Base-by-base conservation (phyloP, 257 asterid genomes). In the Handroanthus guayacan region DNA sequence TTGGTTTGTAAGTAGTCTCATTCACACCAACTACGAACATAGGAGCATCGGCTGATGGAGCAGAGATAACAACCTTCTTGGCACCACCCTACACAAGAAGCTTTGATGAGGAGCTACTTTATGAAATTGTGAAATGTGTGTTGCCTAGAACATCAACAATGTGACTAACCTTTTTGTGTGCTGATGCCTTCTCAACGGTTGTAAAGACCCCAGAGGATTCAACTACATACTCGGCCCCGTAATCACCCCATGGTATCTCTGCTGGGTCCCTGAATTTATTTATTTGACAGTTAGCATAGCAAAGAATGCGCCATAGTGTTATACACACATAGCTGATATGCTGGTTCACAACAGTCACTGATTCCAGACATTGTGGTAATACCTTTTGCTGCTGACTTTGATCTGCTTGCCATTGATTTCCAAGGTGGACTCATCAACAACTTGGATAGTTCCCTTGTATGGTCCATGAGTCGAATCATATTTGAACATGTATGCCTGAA, bases 11-110 rank as follows among this genome's bases (percentile, higher is more conserved):
- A 7, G 88, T 86, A 41, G 78, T 80, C 87, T 93, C 99, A 73
- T 95, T 95, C 37, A 95, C 99, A 62, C 99, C 99, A 78, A 95
- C 97, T 14, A 95, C 99, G 74, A 95, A 95, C 99, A 95, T 95
- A 65, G 99, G 99, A 47, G 99, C 99, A 86, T 95, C 99, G 14
- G 92, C 96, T 72, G 99, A 95, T 84, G 99, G 99, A 80, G 99
- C 99, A 55, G 99, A 95, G 82, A 95, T 93, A 25, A 95, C 83
- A 45, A 95, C 97, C 85, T 95, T 95, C 85, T 89, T 91, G 41
- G 99, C 98, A 78, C 99, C 99, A 83, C 97, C 98, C 99, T 95
- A 73, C 77, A 85, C 64, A 81, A 79, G 31, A 52, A 82, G 65
- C 41, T 60, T 71, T 56, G 25, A 50, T 73, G 67, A 75, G 77